These are phyloP conservation scores for Torulaspora indica DNA, from an alignment of 805 yeast genomes.

Conservation along the genomic window DNA sequence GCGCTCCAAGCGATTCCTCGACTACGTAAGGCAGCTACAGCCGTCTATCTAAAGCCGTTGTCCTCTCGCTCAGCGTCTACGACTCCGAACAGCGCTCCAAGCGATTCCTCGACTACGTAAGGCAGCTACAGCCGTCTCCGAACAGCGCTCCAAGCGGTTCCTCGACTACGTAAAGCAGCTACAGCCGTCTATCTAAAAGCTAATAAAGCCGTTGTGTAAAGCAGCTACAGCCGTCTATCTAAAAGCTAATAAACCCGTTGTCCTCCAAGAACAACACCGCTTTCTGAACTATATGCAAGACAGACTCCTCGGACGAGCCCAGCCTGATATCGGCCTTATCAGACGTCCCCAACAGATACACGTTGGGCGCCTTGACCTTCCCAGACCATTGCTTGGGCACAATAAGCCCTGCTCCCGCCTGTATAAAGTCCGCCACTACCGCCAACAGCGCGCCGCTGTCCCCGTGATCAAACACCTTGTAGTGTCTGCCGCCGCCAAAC, in stretches of 20 bases:
- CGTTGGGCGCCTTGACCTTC: conserved; percentile 32
- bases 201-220: no score
- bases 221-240: no score
- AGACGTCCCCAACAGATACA: conserved; percentile 42
- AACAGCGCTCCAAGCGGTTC: no score
- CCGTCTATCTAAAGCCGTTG: no score
- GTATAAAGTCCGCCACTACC: conserved; percentile 37
- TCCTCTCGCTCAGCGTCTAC: conserved; percentile 21
- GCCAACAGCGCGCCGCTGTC: conserved; percentile 71
- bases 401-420: conserved; percentile 91
- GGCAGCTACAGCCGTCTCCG: conserved; percentile 19
- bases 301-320: conserved; percentile 49
- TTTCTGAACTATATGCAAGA: conserved; percentile 68
- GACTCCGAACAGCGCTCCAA: conserved; percentile 28
- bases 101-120: conserved; percentile 24
- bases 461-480: conserved; percentile 45
- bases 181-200: no score
- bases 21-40: conserved; percentile 21
- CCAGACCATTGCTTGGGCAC: conserved; percentile 40
- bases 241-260: conserved; percentile 71
- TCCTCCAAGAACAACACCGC: conserved; percentile 68
- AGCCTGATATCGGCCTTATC: conserved; percentile 57
- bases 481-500: conserved; percentile 75
- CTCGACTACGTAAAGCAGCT: no score
- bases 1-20: conserved; percentile 28